Evolutionary conservation across 768 basidiomycete species (phyloP), one percentile per base, ranked within the genome.

Genomic region (Boletus rubropictus): DNA sequence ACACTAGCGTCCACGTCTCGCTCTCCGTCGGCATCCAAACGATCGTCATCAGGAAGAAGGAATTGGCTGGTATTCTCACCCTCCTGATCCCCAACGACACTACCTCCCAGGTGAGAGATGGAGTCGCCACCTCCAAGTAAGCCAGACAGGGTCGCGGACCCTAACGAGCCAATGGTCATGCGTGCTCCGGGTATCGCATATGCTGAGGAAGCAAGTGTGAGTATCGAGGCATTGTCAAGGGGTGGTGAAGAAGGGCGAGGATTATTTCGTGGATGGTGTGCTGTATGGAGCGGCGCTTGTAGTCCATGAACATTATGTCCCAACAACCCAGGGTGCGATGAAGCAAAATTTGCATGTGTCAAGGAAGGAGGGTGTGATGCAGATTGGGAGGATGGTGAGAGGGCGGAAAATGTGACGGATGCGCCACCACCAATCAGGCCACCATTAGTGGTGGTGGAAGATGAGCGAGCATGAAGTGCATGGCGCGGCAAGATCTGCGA

Each of bases 181-280:
- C 81, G 79, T 22, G 70, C 72, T 17, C 76, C 78, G 14, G 84
- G 81, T 43, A 84, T 70, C 1, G 82, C 94, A 65, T 89, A 96
- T 4, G 89, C 92, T 3, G 91, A 94, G 21, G 90, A 93, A 11
- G 95, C 95, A 10, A 99, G 79, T 0, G 95, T 99, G 38, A 97
- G 74, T 45, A 94, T 72, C 2, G 89, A 93, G 2, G 95, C 95
- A 60, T 98, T 93, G 60, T 94, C 92, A 37, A 81, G 72, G 1
- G 95, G 94, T 18, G 90, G 86, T 6, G 89, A 89, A 14, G 86
- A 86, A 20, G 96, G 95, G 20, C 89, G 82, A 1, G 95, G 95
- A 61, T 99, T 99, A 66, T 96, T 90, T 38, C 92, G 81, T 9
- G 95, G 94, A 68, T 97, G 92, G 44, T 90, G 91, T n/a, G 79